Percentiles rank a stretch among this genome's conserved stretches.
Evolutionary conservation across 2,329 filamentous ascomycete genomes (phyloP).

Genomic region (Botryotinia narcissicola): DNA sequence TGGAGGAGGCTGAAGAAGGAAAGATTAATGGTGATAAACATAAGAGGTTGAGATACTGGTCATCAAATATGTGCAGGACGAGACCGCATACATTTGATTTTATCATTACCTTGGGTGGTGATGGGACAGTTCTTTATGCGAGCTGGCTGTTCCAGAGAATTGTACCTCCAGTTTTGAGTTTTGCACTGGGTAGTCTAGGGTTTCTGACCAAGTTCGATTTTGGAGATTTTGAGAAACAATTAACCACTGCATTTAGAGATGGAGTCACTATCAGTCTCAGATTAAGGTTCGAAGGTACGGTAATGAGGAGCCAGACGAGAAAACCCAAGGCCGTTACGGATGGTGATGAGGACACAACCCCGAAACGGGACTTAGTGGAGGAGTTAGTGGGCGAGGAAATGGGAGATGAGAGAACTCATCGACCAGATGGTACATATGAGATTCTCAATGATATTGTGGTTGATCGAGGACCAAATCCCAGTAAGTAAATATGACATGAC

Average conservation of each 20-base stretch:
- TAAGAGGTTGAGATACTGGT: constrained; percentile 74
- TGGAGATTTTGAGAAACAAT: constrained; percentile 64
- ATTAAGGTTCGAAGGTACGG: constrained; percentile 85
- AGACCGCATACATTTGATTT: constrained; percentile 91
- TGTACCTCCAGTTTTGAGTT: constrained; percentile 89
- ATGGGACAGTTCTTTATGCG: constrained; percentile 95
- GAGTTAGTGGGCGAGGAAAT: constrained; percentile 85
- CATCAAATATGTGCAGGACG: constrained; percentile 70
- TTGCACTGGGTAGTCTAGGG: constrained; percentile 85
- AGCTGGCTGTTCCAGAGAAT: constrained; percentile 97
- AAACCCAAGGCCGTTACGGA: constrained; percentile 38
- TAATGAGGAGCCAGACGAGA: constrained; percentile 73
- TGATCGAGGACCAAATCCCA: constrained; percentile 89
- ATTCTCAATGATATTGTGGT: constrained; percentile 97
- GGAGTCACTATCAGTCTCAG: constrained; percentile 87
- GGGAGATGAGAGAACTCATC: constrained; percentile 81
- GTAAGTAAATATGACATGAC: constrained; percentile 48
- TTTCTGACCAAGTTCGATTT: constrained; percentile 98
- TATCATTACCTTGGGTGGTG: constrained; percentile 85
- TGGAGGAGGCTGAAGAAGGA: constrained; percentile 46
- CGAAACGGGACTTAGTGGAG: constrained; percentile 71
- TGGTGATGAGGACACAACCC: constrained; percentile 43
- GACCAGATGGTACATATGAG: constrained; percentile 78
- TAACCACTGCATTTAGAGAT: constrained; percentile 70
- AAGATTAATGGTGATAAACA: constrained; percentile 37